These are phyloP conservation scores for Pholiota conissans DNA, from an alignment of 768 basidiomycete genomes.

Conservation along the genomic window DNA sequence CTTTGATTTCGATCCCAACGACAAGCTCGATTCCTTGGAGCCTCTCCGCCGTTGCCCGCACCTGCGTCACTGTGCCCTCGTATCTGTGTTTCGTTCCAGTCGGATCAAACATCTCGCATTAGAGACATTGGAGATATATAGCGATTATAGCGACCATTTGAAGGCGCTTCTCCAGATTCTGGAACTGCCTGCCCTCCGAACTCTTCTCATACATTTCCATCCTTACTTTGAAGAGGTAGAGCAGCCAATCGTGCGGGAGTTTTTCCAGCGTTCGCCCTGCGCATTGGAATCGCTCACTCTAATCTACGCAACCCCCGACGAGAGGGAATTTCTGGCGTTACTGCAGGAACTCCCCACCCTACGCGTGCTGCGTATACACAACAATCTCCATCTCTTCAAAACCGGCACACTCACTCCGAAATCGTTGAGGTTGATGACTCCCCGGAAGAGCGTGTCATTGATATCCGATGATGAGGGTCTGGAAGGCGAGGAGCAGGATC, in stretches of 20 bases:
- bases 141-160: conserved; percentile 9
- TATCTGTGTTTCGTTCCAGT: conserved; percentile 7
- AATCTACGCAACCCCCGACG: conserved; percentile 15
- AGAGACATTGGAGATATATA: conserved; percentile 15
- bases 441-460: too few species aligned
- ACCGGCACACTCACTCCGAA: conserved; percentile 13
- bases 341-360: conserved; percentile 13
- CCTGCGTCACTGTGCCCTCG: conserved; percentile 14
- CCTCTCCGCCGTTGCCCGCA: conserved; percentile 12
- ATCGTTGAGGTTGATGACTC: conserved; percentile 13
- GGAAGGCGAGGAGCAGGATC: neutral
- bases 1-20: conserved; percentile 16
- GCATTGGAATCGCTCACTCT: conserved; percentile 14
- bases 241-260: conserved; percentile 5
- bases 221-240: conserved; percentile 7
- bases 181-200: conserved; percentile 14
- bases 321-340: conserved; percentile 14
- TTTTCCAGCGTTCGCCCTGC: conserved; percentile 12
- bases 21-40: conserved; percentile 15
- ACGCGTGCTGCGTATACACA: conserved; percentile 13
- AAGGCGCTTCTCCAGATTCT: conserved; percentile 10
- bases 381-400: conserved; percentile 5
- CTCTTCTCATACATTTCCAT: conserved; percentile 15
- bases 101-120: conserved; percentile 12
- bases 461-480: neutral